Conservation (phyloP, 2,329 filamentous ascomycete genomes). For the Colletotrichum sp. region DNA sequence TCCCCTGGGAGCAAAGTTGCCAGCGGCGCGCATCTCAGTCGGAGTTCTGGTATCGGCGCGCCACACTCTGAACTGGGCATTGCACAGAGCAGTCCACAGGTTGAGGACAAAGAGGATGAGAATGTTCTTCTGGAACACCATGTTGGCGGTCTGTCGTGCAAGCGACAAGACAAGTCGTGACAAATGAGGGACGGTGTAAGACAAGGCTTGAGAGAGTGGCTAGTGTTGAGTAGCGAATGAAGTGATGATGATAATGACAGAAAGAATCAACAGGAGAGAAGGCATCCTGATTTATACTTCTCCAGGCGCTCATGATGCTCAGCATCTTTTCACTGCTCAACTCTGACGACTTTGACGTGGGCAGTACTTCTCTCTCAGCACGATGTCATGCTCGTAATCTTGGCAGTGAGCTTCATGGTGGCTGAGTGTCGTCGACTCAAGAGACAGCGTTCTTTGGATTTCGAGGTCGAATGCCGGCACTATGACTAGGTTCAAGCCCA, state of each 20-base stretch:
- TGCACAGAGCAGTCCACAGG: background rate
- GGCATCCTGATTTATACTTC: background rate
- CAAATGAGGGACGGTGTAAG: background rate
- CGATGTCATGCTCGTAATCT: fast-evolving
- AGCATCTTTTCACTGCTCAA: fast-evolving
- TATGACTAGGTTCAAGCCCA: background rate
- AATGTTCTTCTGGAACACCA: background rate
- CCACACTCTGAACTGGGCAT: background rate
- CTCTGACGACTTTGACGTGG: background rate
- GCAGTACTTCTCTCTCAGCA: background rate
- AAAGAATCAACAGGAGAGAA: fast-evolving
- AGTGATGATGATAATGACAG: background rate
- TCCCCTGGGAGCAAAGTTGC: background rate
- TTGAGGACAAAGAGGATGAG: background rate
- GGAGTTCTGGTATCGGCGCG: background rate
- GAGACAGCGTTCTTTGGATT: background rate
- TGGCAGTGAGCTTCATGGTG: background rate
- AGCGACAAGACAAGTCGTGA: fast-evolving
- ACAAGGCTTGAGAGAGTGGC: background rate
- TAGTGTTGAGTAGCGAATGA: background rate
- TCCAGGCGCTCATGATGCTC: background rate
- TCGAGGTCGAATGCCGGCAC: background rate
- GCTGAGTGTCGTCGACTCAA: background rate
- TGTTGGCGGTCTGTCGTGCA: background rate
- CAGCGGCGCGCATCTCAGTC: background rate